A percentile compares a stretch with the other conserved stretches of the same genome.
phyloP scores from a whole-genome alignment of 1,139 yeast species.

The Suhomyces anneliseae region DNA sequence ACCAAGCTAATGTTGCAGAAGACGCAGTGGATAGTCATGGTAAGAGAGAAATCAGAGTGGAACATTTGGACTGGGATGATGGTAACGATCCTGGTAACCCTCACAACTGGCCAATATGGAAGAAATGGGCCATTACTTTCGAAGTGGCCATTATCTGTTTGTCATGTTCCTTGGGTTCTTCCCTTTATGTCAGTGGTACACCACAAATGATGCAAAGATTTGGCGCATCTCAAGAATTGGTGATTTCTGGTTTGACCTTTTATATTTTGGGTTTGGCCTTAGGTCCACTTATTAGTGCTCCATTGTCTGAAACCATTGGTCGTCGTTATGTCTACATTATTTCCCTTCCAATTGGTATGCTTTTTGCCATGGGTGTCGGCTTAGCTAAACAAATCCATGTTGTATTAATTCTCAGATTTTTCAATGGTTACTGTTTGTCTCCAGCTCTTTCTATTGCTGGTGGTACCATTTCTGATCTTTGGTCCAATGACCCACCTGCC shows the following conservation, averaged over 20 bases:
- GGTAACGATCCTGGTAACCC: constrained; percentile 63
- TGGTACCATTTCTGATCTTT: constrained; percentile 78
- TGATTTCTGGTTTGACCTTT: constrained; percentile 66
- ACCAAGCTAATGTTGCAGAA: not conserved
- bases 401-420: constrained; percentile 68
- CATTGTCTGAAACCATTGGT: constrained; percentile 73
- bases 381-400: constrained; percentile 56
- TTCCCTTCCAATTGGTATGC: constrained; percentile 67
- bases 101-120: constrained; percentile 61
- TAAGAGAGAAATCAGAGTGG: constrained; percentile 31
- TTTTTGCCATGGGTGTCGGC: constrained; percentile 77
- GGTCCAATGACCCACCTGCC: constrained; percentile 55
- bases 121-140: constrained; percentile 64
- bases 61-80: constrained; percentile 59
- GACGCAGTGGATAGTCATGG: not conserved
- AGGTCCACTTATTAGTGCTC: constrained; percentile 77
- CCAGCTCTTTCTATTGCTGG: constrained; percentile 89
- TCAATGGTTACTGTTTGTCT: constrained; percentile 77
- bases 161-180: constrained; percentile 70
- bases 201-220: constrained; percentile 49
- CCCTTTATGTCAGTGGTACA: constrained; percentile 63
- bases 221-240: constrained; percentile 56
- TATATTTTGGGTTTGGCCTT: constrained; percentile 69
- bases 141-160: constrained; percentile 63
- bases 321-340: constrained; percentile 61